phyloP scores from a whole-genome alignment of 306 rosid species.

The Gynostemma pentaphyllum region DNA sequence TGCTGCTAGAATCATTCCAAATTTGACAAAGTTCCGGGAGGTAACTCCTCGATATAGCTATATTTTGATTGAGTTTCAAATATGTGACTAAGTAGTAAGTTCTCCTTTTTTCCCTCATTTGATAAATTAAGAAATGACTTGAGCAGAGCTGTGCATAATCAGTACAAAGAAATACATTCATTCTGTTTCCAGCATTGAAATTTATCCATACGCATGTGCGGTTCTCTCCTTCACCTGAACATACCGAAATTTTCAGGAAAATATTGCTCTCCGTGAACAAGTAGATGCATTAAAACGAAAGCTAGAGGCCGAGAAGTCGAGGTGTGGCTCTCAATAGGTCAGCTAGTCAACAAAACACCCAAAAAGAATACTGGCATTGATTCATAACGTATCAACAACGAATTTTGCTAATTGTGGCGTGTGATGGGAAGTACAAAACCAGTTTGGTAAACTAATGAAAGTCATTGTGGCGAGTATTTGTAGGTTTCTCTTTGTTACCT shows the following conservation, averaged over 20 bases:
- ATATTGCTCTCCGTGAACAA: neutral
- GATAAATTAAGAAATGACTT: neutral
- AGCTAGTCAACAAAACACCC: neutral
- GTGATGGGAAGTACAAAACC: neutral
- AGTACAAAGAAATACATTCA: neutral
- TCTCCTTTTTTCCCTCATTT: slow-evolving; percentile 11
- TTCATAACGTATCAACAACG: neutral
- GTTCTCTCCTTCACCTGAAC: neutral
- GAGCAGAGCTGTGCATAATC: neutral
- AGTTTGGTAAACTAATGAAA: neutral
- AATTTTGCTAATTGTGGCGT: neutral
- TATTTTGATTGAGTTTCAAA: neutral
- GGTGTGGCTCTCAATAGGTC: slow-evolving; percentile 8
- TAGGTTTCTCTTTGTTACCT: neutral
- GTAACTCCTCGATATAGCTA: slow-evolving; percentile 19
- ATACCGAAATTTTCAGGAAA: slow-evolving; percentile 25
- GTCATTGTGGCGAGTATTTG: neutral
- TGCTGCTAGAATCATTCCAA: slow-evolving; percentile 34
- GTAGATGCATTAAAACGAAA: slow-evolving; percentile 7
- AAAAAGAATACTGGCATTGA: neutral
- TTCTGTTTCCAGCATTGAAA: neutral
- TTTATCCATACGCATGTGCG: neutral
- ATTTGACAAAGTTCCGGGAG: slow-evolving; percentile 38
- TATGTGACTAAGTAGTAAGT: neutral
- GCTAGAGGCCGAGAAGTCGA: slow-evolving; percentile 9